These are phyloP conservation scores for Arthrocladium fulminans DNA, from an alignment of 2,329 filamentous ascomycete genomes.

Conservation along the genomic window DNA sequence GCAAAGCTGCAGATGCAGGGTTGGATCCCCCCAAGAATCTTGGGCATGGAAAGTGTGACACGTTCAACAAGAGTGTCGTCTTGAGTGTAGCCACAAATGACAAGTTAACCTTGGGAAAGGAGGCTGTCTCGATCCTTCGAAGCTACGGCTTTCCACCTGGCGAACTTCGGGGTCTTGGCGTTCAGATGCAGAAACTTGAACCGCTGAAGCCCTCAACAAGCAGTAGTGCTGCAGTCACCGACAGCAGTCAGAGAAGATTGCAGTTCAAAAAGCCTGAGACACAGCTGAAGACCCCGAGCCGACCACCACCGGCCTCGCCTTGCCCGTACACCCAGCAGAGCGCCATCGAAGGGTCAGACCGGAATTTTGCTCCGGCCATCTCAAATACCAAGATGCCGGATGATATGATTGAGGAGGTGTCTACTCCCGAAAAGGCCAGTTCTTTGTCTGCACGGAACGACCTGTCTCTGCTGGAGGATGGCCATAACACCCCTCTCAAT, in stretches of 20 bases:
- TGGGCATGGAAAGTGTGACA: conserved; percentile 90
- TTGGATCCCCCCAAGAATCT: conserved; percentile 87
- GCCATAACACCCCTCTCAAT: conserved; percentile 50
- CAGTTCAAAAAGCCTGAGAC: conserved; percentile 55
- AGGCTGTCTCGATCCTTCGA: conserved; percentile 74
- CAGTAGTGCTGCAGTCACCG: conserved; percentile 26
- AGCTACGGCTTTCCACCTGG: conserved; percentile 78
- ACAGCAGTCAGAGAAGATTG: conserved; percentile 71
- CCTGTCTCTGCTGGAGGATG: conserved; percentile 25
- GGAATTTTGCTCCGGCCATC: conserved; percentile 12
- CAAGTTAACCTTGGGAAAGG: conserved; percentile 61
- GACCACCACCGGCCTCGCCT: conserved; percentile 14
- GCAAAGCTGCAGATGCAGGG: conserved; percentile 73
- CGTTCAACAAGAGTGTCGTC: conserved; percentile 75
- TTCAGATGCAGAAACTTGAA: conserved; percentile 90
- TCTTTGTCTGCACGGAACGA: conserved; percentile 4
- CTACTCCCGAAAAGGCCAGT: conserved; percentile 33
- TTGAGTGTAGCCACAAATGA: conserved; percentile 80
- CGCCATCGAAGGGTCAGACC: conserved; percentile 25
- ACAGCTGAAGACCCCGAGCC: conserved; percentile 7
- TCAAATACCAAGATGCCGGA: conserved; percentile 21
- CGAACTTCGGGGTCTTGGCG: conserved; percentile 82
- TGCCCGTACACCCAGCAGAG: conserved; percentile 4
- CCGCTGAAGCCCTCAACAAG: conserved; percentile 51
- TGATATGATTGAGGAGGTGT: conserved; percentile 46